These are phyloP conservation scores for Neltuma alba DNA, from an alignment of 306 rosid genomes.

Conservation along the genomic window DNA sequence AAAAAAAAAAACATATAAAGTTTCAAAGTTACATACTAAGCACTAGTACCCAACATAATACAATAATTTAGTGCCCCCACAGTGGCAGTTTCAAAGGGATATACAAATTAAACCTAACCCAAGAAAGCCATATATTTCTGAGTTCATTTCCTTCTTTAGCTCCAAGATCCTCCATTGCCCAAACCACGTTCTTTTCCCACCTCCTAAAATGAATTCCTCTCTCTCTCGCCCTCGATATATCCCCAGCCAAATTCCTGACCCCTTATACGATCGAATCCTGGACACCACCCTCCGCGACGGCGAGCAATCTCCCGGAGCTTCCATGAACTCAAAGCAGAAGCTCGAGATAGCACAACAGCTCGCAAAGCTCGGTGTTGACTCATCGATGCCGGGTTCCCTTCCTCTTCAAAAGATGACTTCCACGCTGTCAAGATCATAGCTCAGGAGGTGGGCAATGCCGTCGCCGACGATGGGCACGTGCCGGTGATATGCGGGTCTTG, in stretches of 20 bases:
- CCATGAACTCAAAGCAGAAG: conserved; percentile 84
- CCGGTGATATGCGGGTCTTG: conserved; percentile 88
- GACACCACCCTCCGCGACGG: conserved; percentile 99
- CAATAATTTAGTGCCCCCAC: too few relatives aligned
- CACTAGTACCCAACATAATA: too few relatives aligned
- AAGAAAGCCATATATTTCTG: too few relatives aligned
- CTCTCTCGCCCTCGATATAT: conserved; percentile 67
- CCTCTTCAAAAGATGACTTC: conserved; percentile 76
- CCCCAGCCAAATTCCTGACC: conserved; percentile 81
- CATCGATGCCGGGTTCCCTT: conserved; percentile 89
- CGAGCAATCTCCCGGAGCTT: conserved; percentile 95
- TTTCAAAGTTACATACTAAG: too few relatives aligned
- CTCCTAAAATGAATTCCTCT: conserved; percentile 1
- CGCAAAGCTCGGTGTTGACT: conserved; percentile 82
- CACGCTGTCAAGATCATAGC: conserved; percentile 79
- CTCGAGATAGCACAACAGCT: conserved; percentile 84
- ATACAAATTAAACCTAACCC: too few relatives aligned
- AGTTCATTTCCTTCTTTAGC: too few relatives aligned
- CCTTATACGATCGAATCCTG: conserved; percentile 74
- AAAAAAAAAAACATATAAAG: too few relatives aligned
- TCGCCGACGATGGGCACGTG: conserved; percentile 66
- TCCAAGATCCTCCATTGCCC: too few relatives aligned
- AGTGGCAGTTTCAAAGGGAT: too few relatives aligned
- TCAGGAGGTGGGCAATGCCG: conserved; percentile 70
- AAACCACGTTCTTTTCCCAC: background rate